Evolutionary conservation across 2,329 filamentous ascomycete species (phyloP), one percentile per base, ranked within the genome.

Genomic region (Dactylellina haptotyla): DNA sequence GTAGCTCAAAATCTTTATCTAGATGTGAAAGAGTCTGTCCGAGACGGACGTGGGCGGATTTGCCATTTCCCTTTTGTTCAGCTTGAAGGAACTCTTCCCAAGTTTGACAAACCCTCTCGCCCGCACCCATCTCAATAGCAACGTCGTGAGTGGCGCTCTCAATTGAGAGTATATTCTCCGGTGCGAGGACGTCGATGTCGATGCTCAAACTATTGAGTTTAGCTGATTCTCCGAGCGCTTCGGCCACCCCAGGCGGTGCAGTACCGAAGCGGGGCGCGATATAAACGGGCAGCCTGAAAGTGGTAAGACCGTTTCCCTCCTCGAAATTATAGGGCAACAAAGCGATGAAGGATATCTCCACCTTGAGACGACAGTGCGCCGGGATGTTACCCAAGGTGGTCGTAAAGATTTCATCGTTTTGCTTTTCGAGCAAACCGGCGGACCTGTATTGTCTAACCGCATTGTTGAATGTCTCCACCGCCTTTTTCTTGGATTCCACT

Each of bases 341-440:
- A 25, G 75, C 63, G 10, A 77, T 76, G 66, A 77, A 78, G 39
- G 70, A 77, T n/a, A 79, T 53, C 10, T 76, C 71, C 9, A 76
- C 70, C 30, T 77, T 78, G 34, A 79, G n/a, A 23, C 73, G 76
- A 18, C 77, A 77, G 8, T 76, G 67, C 2, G 71, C 53, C 9
- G 77, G 78, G 10, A 80, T 77, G 32, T 77, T 77, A 18, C 78
- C 79, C 5, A 80, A 65, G 0, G 64, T 77, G 0, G 76, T 76
- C 10, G 77, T 79, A 43, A 79, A 78, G 4, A 79, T 75, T 48
- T 80, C 79, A 2, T 76, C 53, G 0, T 75, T 78, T 34, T 77
- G 75, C 56, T 79, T 76, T 26, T 80, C 76, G 2, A 79, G 66
- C 2, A 80, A 66, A 10, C 18, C 58, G 1, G 58, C 58, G 12